These are phyloP conservation scores for Omphalotus olearius DNA, from an alignment of 1,284 basidiomycete genomes.

Conservation along the genomic window DNA sequence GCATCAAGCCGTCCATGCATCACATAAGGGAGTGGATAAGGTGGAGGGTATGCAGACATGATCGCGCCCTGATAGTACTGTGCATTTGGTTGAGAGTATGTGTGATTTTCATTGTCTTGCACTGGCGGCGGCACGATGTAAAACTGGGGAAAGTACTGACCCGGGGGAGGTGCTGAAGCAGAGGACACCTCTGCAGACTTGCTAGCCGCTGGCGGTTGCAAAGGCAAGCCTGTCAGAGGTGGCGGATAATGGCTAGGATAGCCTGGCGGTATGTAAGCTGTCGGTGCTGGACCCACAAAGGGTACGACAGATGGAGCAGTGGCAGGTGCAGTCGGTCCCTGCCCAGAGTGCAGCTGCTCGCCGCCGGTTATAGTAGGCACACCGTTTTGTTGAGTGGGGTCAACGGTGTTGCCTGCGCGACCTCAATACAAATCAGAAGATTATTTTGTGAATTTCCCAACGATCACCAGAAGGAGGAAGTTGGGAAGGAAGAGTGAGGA, in stretches of 20 bases:
- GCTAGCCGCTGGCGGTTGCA: too few species aligned
- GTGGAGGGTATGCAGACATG: neutral
- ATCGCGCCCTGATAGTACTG: too few species aligned
- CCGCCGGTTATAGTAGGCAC: too few species aligned
- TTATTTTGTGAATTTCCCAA: neutral
- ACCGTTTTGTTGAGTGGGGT: slow-evolving; percentile 22
- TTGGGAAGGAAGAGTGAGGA: slow-evolving; percentile 16
- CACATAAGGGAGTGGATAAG: neutral
- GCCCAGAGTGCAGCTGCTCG: neutral
- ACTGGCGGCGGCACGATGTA: too few species aligned
- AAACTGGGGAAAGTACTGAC: neutral
- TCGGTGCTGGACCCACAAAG: slow-evolving; percentile 17
- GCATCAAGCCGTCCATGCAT: neutral
- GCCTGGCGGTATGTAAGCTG: slow-evolving; percentile 30
- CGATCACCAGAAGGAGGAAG: slow-evolving; percentile 19
- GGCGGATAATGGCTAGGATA: slow-evolving; percentile 49
- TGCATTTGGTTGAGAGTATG: too few species aligned
- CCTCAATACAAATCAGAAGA: slow-evolving; percentile 31
- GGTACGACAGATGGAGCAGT: neutral
- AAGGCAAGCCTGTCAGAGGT: slow-evolving; percentile 24
- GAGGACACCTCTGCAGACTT: neutral
- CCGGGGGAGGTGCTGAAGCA: neutral
- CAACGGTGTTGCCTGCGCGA: slow-evolving; percentile 47
- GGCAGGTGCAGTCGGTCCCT: neutral
- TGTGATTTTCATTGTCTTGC: too few species aligned